These are phyloP conservation scores for Flaveria sonorensis DNA, from an alignment of 129 eudicot species.

Conservation along the genomic window DNA sequence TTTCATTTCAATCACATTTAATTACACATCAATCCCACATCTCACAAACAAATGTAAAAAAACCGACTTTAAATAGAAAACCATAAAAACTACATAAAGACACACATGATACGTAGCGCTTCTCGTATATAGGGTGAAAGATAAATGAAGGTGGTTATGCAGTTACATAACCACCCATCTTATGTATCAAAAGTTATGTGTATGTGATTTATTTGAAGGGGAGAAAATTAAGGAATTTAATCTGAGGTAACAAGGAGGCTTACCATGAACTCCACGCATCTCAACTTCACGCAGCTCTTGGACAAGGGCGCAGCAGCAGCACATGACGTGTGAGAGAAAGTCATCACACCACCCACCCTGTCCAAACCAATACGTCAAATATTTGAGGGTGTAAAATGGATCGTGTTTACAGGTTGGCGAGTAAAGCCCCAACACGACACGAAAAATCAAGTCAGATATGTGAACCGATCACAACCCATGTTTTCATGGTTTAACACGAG, in stretches of 20 bases:
- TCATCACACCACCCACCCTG: conserved; percentile 95
- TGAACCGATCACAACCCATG: too few species aligned
- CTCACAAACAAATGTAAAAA: neutral
- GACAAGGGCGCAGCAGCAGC: conserved; percentile 99
- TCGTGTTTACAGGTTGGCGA: too few species aligned
- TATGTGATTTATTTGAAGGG: too few species aligned
- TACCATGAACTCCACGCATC: conserved; percentile 81
- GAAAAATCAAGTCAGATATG: too few species aligned
- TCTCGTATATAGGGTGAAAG: too few species aligned
- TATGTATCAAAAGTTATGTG: neutral
- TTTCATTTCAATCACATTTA: conserved; percentile 17
- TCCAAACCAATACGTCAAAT: neutral
- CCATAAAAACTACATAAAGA: neutral
- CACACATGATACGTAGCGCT: too few species aligned
- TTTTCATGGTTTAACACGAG: too few species aligned
- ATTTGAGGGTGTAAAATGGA: too few species aligned
- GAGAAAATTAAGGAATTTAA: neutral
- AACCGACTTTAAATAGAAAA: neutral
- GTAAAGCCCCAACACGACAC: too few species aligned
- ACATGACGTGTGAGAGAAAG: conserved; percentile 95
- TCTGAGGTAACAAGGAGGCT: conserved; percentile 8
- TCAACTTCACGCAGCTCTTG: conserved; percentile 96
- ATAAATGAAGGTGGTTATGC: too few species aligned
- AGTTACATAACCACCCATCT: too few species aligned
- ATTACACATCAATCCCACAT: neutral